Evolutionary conservation across 2,329 filamentous ascomycete genomes (phyloP), one percentile per base, ranked within the genome.

Genomic region (Xylaria sp.): DNA sequence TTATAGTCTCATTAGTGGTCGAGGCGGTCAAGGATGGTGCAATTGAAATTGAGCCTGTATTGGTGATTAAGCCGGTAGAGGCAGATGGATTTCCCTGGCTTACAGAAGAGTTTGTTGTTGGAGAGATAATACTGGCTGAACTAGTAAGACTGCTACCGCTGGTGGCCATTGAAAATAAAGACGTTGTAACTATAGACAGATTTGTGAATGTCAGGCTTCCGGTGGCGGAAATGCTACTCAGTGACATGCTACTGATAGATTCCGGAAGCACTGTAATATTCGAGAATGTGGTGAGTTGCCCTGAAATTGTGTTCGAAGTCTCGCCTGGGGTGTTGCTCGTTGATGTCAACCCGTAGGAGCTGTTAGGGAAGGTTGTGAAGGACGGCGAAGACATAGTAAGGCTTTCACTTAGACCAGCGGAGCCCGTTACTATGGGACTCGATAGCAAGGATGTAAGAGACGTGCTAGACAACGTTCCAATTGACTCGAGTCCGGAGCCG

Each of bases 191-290:
- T 29, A 25, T 46, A 17, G 54, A 55, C 15, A 46, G 23, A 15
- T 51, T 58, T 17, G 25, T 38, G 17, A 44, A 57, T n/a, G 63
- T 65, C 10, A 73, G 61, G 46, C 67, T 69, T 11, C 69, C 71
- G n/a, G 69, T 68, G 10, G 69, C 63, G 29, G 68, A 60, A 35
- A 71, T 21, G 19, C 70, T 72, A 38, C 65, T 73, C 11, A 65
- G 43, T 10, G 60, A 41, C 38, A 46, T 55, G 48, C 48, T 58
- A 19, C 37, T 61, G 6, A 37, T 46, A 17, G 41, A 51, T 25
- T n/a, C 43, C 3, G 31, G 27, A 3, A 31, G 17, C 5, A 38
- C 9, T 1, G 44, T 46, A 9, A 17, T 11, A 23, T 43, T 57
- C 3, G 53, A 31, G 1, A 29, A 27, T 3, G 23, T 19, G n/a